Conservation (phyloP, 2,329 filamentous ascomycete species). For the Orbilia brochopaga region DNA sequence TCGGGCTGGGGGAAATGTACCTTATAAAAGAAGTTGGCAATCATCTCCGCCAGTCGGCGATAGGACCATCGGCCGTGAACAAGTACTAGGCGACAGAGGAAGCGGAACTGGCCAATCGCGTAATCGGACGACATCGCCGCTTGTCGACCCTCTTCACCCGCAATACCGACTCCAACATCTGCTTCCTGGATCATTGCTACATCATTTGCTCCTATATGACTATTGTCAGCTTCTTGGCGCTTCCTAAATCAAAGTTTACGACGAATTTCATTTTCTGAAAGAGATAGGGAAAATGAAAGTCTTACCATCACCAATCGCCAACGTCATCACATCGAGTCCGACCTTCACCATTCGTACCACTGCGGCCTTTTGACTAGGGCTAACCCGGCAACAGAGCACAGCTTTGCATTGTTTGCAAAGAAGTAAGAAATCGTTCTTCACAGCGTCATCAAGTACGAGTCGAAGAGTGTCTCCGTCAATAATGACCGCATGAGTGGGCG, state of each 20-base stretch:
- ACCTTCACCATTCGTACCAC: slow-evolving; percentile 95
- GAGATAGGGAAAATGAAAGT: not conserved
- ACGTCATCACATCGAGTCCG: slow-evolving; percentile 92
- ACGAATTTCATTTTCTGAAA: slow-evolving; percentile 6
- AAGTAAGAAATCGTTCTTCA: slow-evolving; percentile 91
- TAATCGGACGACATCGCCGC: slow-evolving; percentile 97
- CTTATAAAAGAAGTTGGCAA: slow-evolving; percentile 99
- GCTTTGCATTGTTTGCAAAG: slow-evolving; percentile 97
- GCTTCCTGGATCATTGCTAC: slow-evolving; percentile 98
- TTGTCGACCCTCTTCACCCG: slow-evolving; percentile 81
- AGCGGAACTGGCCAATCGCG: slow-evolving; percentile 91
- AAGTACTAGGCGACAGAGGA: slow-evolving; percentile 80
- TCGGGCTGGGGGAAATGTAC: slow-evolving; percentile 59
- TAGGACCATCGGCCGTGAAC: slow-evolving; percentile 98
- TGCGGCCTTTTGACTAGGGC: slow-evolving; percentile 94
- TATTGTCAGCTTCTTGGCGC: slow-evolving; percentile 10
- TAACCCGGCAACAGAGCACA: slow-evolving; percentile 95
- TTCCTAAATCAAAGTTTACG: too few species aligned
- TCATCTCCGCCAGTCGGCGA: slow-evolving; percentile 85
- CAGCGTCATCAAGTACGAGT: slow-evolving; percentile 77
- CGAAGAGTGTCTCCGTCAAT: slow-evolving; percentile 94
- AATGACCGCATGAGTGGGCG: slow-evolving; percentile 86
- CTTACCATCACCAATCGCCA: slow-evolving; percentile 83
- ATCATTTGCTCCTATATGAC: slow-evolving; percentile 72
- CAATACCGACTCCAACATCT: slow-evolving; percentile 94